Percentiles rank a stretch among this genome's conserved stretches.
These are phyloP conservation scores for Vigna angularis DNA, from an alignment of 306 rosid genomes.

Conservation along the genomic window DNA sequence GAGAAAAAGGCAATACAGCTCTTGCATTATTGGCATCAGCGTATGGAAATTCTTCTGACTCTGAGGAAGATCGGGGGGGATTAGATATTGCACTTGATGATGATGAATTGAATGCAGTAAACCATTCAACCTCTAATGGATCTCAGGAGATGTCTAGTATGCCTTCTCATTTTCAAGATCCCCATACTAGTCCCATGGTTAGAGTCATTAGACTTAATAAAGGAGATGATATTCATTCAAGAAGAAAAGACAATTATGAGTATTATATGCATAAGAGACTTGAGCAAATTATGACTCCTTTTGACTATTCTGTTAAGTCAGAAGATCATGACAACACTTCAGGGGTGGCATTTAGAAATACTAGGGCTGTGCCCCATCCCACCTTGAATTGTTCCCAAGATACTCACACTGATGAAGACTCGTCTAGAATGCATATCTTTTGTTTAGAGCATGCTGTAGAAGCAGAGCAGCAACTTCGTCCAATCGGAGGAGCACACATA, in stretches of 20 bases:
- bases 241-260: constrained; percentile 24
- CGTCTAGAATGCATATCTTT: constrained; percentile 92
- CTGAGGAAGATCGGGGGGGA: constrained; percentile 69
- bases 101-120: constrained; percentile 47
- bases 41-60: constrained; percentile 91
- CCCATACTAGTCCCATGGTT: constrained; percentile 40
- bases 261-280: constrained; percentile 45
- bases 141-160: constrained; percentile 52
- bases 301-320: constrained; percentile 49
- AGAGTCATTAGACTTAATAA: constrained; percentile 31
- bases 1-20: constrained; percentile 65
- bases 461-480: constrained; percentile 87
- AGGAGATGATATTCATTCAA: constrained; percentile 44
- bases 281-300: constrained; percentile 39
- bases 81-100: constrained; percentile 42
- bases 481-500: constrained; percentile 88
- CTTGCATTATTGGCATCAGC: constrained; percentile 86
- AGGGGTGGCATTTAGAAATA: constrained; percentile 51
- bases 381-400: constrained; percentile 49
- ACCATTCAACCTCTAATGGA: constrained; percentile 48
- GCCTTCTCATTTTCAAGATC: constrained; percentile 49
- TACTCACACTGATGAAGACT: constrained; percentile 70
- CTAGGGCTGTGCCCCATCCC: constrained; percentile 45
- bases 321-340: constrained; percentile 53
- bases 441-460: constrained; percentile 97